Percentiles rank a stretch among this genome's conserved stretches.
These are phyloP conservation scores for Colletotrichum plurivorum DNA, from an alignment of 2,329 filamentous ascomycete species.

Conservation along the genomic window DNA sequence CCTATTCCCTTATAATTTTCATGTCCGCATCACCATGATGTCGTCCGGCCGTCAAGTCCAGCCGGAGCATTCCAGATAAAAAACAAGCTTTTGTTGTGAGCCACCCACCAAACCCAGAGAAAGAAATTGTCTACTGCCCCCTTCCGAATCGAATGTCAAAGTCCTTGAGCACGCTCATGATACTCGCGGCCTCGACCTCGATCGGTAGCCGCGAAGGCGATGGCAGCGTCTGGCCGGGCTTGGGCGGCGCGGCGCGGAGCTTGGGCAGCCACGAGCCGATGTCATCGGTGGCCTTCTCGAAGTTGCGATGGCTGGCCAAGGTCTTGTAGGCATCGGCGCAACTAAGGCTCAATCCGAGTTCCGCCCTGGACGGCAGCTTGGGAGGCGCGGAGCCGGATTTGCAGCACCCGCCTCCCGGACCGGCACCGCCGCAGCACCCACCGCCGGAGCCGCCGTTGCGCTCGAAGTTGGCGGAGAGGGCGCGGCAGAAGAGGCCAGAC, in stretches of 20 bases:
- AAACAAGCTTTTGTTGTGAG: slow-evolving; percentile 16
- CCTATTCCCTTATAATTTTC: not conserved
- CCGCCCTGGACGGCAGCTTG: slow-evolving; percentile 48
- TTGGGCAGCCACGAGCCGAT: slow-evolving; percentile 83
- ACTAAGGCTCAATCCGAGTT: slow-evolving; percentile 71
- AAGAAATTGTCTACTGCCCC: slow-evolving; percentile 24
- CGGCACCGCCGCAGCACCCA: slow-evolving; percentile 74
- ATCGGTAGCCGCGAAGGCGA: slow-evolving; percentile 67
- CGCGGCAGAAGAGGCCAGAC: slow-evolving; percentile 86
- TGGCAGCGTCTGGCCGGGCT: slow-evolving; percentile 50
- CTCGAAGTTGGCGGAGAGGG: slow-evolving; percentile 77
- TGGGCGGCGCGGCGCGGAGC: slow-evolving; percentile 70
- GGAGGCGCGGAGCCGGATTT: slow-evolving; percentile 59
- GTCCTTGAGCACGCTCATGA: slow-evolving; percentile 87
- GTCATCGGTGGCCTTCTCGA: slow-evolving; percentile 80
- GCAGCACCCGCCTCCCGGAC: slow-evolving; percentile 75
- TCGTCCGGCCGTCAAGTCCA: slow-evolving; percentile 7
- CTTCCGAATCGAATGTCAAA: slow-evolving; percentile 81
- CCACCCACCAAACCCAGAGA: not conserved
- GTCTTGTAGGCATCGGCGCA: slow-evolving; percentile 86
- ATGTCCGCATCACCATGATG: slow-evolving; percentile 10
- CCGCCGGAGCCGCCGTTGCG: slow-evolving; percentile 52
- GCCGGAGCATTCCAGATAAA: not conserved
- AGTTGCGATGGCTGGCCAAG: slow-evolving; percentile 81
- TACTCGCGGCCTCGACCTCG: slow-evolving; percentile 86